Conservation (phyloP, 75 land plant species). For the Picea sitchensis region DNA sequence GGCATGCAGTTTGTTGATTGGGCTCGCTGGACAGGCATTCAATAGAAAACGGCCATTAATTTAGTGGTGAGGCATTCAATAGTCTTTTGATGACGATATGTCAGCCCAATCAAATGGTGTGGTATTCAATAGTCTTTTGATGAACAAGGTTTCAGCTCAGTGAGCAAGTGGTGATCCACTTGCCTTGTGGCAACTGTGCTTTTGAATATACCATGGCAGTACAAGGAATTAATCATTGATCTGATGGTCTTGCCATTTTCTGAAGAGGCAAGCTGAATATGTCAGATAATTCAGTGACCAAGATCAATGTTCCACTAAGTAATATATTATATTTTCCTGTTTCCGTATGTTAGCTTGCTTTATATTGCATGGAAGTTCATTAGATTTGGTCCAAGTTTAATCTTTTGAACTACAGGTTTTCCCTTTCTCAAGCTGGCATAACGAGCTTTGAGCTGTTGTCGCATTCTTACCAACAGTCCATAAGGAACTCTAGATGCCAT, state of each 20-base stretch:
- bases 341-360: not conserved
- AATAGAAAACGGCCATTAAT: conserved; percentile 18
- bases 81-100: too few relatives aligned
- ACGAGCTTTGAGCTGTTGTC: not conserved
- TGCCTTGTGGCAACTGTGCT: not conserved
- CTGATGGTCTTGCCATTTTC: not conserved
- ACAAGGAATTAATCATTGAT: not conserved
- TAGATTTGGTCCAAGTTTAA: not conserved
- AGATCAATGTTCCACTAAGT: not conserved
- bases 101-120: too few relatives aligned
- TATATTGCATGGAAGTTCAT: not conserved
- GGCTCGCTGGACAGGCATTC: conserved; percentile 85
- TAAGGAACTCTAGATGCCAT: not conserved
- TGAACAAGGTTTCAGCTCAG: not conserved
- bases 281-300: not conserved
- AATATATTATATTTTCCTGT: not conserved
- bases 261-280: not conserved
- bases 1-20: conserved; percentile 98
- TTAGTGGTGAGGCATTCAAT: too few relatives aligned
- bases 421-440: not conserved
- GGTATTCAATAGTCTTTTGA: not conserved
- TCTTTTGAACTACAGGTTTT: not conserved
- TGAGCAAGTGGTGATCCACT: not conserved
- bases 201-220: not conserved
- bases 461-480: not conserved